phyloP scores from a whole-genome alignment of 768 basidiomycete genomes.

The Chalciporus pseudorubinellus region DNA sequence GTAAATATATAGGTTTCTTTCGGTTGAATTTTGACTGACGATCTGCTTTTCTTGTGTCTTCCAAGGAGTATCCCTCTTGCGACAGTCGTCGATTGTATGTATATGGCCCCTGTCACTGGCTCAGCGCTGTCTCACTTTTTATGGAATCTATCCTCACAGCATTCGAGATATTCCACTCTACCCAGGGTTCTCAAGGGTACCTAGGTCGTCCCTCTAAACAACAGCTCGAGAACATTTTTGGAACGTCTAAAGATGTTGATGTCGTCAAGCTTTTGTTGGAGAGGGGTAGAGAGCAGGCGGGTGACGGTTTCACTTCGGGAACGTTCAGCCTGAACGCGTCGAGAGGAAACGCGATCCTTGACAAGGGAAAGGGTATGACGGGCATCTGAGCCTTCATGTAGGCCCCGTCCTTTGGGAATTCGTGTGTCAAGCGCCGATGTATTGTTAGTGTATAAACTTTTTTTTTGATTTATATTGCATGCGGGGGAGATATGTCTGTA shows the following conservation, averaged over 20 bases:
- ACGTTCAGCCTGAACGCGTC: constrained; percentile 14
- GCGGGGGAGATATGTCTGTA: background rate
- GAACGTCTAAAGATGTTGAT: constrained; percentile 60
- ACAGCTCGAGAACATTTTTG: constrained; percentile 74
- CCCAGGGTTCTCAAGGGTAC: constrained; percentile 76
- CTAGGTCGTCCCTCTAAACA: constrained; percentile 77
- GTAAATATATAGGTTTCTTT: constrained; percentile 40
- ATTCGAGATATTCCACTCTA: constrained; percentile 67
- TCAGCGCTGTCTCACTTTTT: background rate
- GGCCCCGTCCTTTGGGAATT: background rate
- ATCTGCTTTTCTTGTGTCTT: background rate
- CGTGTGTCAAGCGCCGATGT: constrained; percentile 8
- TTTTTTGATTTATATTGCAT: background rate
- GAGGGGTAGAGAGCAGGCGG: constrained; percentile 58
- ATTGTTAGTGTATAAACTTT: constrained; percentile 13
- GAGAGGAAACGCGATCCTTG: constrained; percentile 37
- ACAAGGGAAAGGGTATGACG: constrained; percentile 38
- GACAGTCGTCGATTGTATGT: constrained; percentile 81
- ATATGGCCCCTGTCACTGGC: background rate
- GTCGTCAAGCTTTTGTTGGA: constrained; percentile 58
- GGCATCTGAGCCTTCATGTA: constrained; percentile 31
- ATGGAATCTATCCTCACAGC: constrained; percentile 39
- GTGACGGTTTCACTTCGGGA: constrained; percentile 42
- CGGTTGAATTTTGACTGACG: constrained; percentile 10
- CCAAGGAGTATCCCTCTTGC: constrained; percentile 63